Conservation (phyloP, 306 rosid species). For the Medicago truncatula region MtrunA17r5.0-ANR NC_053049.1:27225501-27226000, state of each 20-base stretch:
- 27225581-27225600: constrained; percentile 80
- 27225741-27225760: constrained; percentile 47
- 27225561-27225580: constrained; percentile 75
- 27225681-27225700: constrained; percentile 75
- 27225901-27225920: background rate
- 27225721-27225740: constrained; percentile 67
- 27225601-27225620: constrained; percentile 54
- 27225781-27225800: constrained; percentile 56
- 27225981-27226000: background rate
- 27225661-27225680: constrained; percentile 52
- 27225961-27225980: background rate
- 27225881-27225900: constrained; percentile 46
- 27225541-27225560: constrained; percentile 66
- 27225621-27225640: constrained; percentile 40
- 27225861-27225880: constrained; percentile 33
- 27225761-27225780: constrained; percentile 57
- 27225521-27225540: constrained; percentile 63
- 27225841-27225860: constrained; percentile 38
- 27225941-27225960: background rate
- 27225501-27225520: constrained; percentile 48
- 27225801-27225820: constrained; percentile 62
- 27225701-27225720: constrained; percentile 64
- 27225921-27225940: background rate
- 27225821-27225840: constrained; percentile 38
- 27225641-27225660: constrained; percentile 69